Percentiles rank a stretch among this genome's conserved stretches.
phyloP scores from a whole-genome alignment of 768 basidiomycete species.

The Mycena chlorophos region DNA sequence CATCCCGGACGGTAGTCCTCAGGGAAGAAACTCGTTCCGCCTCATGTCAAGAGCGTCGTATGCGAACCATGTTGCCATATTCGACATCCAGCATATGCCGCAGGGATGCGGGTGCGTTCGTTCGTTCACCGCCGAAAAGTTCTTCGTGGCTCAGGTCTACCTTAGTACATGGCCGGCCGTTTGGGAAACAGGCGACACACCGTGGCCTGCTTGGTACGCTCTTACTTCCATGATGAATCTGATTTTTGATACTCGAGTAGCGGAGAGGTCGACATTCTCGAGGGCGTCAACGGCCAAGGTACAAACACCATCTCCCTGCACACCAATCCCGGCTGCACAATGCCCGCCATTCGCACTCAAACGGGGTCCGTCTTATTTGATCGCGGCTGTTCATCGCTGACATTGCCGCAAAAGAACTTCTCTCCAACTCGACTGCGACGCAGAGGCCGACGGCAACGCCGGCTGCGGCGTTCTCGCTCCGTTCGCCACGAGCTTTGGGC shows the following conservation, averaged over 20 bases:
- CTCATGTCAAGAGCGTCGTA: slow-evolving; percentile 53
- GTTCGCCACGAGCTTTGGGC: slow-evolving; percentile 50
- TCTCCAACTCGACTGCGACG: slow-evolving; percentile 44
- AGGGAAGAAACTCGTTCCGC: slow-evolving; percentile 58
- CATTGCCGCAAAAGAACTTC: slow-evolving; percentile 26
- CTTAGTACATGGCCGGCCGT: slow-evolving; percentile 43
- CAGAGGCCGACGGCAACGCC: slow-evolving; percentile 42
- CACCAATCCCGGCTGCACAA: slow-evolving; percentile 46
- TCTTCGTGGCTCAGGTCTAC: background rate
- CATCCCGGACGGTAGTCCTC: slow-evolving; percentile 41
- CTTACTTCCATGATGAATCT: slow-evolving; percentile 5
- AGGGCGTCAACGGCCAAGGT: slow-evolving; percentile 49
- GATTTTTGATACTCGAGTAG: too few species aligned
- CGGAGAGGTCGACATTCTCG: slow-evolving; percentile 44
- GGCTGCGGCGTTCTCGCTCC: slow-evolving; percentile 49
- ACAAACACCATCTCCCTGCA: slow-evolving; percentile 46
- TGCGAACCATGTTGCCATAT: slow-evolving; percentile 51
- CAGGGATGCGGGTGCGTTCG: slow-evolving; percentile 47
- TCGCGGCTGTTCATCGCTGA: background rate
- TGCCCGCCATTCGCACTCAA: slow-evolving; percentile 41
- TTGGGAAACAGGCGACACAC: slow-evolving; percentile 51
- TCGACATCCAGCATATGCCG: slow-evolving; percentile 54
- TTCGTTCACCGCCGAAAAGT: slow-evolving; percentile 3
- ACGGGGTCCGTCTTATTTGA: slow-evolving; percentile 41
- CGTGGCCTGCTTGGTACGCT: slow-evolving; percentile 50